Percentiles rank a stretch among this genome's conserved stretches.
Evolutionary conservation across 768 basidiomycete species (phyloP).

Genomic region (Hygrophorus pudorinus): DNA sequence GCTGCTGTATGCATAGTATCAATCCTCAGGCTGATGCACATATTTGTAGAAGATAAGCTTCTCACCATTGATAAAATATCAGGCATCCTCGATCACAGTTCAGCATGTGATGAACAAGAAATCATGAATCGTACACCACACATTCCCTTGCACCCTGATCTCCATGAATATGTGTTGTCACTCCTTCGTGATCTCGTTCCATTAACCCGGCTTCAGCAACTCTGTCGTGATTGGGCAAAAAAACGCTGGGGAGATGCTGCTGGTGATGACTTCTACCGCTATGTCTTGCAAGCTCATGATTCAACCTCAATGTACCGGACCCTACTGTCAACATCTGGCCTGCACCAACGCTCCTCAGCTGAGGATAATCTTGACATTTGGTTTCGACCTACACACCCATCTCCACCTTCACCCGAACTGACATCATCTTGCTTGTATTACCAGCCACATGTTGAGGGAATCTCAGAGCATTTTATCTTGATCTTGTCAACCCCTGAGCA

Average conservation of each 20-base stretch:
- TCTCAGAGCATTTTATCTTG: constrained; percentile 13
- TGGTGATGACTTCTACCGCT: constrained; percentile 13
- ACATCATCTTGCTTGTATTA: constrained; percentile 15
- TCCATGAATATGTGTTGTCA: constrained; percentile 12
- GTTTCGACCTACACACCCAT: constrained; percentile 12
- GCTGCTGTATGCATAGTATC: not conserved
- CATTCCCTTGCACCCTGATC: constrained; percentile 10
- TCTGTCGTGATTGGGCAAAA: constrained; percentile 13
- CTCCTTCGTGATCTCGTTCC: constrained; percentile 12
- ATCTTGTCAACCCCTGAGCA: constrained; percentile 10
- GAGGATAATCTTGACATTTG: constrained; percentile 18
- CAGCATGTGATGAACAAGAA: constrained; percentile 6
- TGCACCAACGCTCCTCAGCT: constrained; percentile 15
- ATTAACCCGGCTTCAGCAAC: constrained; percentile 12
- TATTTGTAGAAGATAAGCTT: constrained; percentile 1
- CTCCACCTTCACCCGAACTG: constrained; percentile 12
- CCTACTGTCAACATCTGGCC: constrained; percentile 13
- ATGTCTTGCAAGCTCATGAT: constrained; percentile 11
- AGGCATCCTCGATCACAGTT: constrained; percentile 15
- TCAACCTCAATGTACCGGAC: constrained; percentile 16
- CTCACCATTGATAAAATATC: constrained; percentile 7
- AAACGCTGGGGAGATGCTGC: constrained; percentile 9
- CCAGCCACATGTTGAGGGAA: constrained; percentile 9
- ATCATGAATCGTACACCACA: constrained; percentile 12
- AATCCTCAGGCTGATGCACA: not conserved